Evolutionary conservation across 2,329 filamentous ascomycete species (phyloP), one percentile per base, ranked within the genome.

Genomic region (Fusarium acutatum): DNA sequence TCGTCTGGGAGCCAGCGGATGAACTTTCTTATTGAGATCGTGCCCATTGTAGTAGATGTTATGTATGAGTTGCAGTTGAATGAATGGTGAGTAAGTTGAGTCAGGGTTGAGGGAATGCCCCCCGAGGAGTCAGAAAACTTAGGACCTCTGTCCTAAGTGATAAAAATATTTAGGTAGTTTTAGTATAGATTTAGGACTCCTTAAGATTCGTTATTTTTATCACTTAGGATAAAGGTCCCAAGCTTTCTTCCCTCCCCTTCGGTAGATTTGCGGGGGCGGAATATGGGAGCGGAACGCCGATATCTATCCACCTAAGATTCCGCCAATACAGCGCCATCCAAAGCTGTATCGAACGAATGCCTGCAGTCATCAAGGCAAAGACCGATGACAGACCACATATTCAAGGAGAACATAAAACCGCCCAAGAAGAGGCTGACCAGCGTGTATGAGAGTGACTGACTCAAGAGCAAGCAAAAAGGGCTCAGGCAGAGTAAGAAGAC

Each of bases 1-100:
- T 81, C 77, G 1, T 83, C 84, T 0, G 87, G 86, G 7, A 88
- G 82, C 88, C 89, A 91, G 67, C 86, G 86, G 73, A 92, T 91
- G 71, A 86, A 89, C 54, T 87, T 83, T 50, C 91, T 87, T 58
- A 86, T 78, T 0, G 90, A 92, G 46, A 92, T 88, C 74, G 82
- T 85, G 26, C 78, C 82, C 84, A 50, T 50, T 24, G 28, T 32
- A 10, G 5, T 2, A 7, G 22, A 50, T 10, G 15, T 10, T 7
- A 0, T 24, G 28, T 10, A 20, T 32, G 11, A 49, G 46, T 50
- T 18, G 6, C 7, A 32, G 12, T 6, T 32, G 46, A 22, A 47
- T 13, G 43, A 7, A 46, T 46, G 24, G 24, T 28, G 24, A 18
- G 28, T 14, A 6, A 38, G 30, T n/a, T 18, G 18, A 54, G 50